Conservation (phyloP, 441 rosid species). For the Euphorbia celastroides region DNA sequence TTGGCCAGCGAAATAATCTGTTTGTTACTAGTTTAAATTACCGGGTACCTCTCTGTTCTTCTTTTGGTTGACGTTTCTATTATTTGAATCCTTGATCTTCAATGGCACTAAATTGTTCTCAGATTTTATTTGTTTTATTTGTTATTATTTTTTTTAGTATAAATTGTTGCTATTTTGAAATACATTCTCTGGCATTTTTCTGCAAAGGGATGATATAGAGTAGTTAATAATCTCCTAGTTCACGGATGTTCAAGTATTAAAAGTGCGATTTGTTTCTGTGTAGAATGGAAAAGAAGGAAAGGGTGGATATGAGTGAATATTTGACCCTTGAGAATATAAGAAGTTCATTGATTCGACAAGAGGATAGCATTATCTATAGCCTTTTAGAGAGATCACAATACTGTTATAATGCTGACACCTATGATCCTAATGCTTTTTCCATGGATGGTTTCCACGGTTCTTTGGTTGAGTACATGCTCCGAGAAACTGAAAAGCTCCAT, state of each 20-base stretch:
- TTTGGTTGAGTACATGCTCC: constrained; percentile 72
- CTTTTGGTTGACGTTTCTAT: neutral
- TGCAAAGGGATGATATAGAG: neutral
- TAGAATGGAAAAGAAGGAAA: constrained; percentile 42
- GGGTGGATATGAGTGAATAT: constrained; percentile 76
- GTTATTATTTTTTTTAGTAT: neutral
- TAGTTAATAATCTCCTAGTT: neutral
- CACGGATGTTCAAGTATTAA: neutral
- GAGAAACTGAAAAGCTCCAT: constrained; percentile 85
- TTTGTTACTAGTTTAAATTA: neutral
- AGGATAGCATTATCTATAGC: constrained; percentile 85
- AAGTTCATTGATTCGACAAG: constrained; percentile 70
- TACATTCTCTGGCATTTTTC: neutral
- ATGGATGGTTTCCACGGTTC: constrained; percentile 83
- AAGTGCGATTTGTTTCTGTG: constrained; percentile 17
- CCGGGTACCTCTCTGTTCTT: neutral
- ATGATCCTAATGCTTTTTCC: constrained; percentile 61
- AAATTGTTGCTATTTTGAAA: constrained; percentile 5
- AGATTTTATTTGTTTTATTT: neutral
- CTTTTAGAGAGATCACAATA: constrained; percentile 82
- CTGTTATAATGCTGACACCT: constrained; percentile 71
- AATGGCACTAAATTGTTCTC: neutral
- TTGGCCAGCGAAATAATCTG: neutral
- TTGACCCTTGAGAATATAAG: constrained; percentile 73
- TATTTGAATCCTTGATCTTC: neutral